phyloP scores from a whole-genome alignment of 2,329 filamentous ascomycete species.

The Aspergillus sp. region DNA sequence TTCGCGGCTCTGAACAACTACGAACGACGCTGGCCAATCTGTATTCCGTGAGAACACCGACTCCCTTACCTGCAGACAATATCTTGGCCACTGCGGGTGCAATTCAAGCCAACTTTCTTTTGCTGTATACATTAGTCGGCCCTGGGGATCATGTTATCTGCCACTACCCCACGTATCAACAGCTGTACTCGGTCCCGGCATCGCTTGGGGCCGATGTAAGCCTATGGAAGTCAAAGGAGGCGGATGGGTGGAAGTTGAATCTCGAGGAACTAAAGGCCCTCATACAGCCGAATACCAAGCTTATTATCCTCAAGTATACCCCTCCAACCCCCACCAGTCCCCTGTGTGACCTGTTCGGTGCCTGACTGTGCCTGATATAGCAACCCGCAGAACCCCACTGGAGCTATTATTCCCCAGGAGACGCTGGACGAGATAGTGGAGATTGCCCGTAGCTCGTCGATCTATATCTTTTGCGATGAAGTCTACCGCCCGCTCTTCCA shows the following conservation, averaged over 20 bases:
- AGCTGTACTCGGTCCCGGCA: conserved; percentile 73
- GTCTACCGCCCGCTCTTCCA: conserved; percentile 85
- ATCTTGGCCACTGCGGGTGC: conserved; percentile 77
- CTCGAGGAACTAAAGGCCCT: conserved; percentile 64
- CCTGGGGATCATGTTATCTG: conserved; percentile 81
- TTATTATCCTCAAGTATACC: conserved; percentile 62
- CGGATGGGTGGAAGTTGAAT: conserved; percentile 67
- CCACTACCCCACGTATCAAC: conserved; percentile 84
- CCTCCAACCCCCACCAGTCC: conserved; percentile 4
- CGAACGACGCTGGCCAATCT: conserved; percentile 31
- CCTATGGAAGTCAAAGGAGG: conserved; percentile 68
- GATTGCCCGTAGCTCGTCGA: conserved; percentile 60
- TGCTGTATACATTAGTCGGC: conserved; percentile 69
- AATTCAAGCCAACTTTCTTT: conserved; percentile 81
- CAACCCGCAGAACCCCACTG: conserved; percentile 82
- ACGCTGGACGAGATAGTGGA: conserved; percentile 61
- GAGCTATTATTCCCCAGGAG: conserved; percentile 62
- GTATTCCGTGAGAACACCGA: conserved; percentile 52
- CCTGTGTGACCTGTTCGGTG: conserved; percentile 44
- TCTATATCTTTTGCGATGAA: conserved; percentile 73
- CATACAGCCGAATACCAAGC: conserved; percentile 52
- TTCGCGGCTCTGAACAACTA: conserved; percentile 25
- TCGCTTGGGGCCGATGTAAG: conserved; percentile 75
- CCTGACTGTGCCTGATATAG: conserved; percentile 45
- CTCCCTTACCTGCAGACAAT: conserved; percentile 56